Evolutionary conservation across 148 eudicot genomes (phyloP).

Genomic region (Chenopodium suecicum): DNA sequence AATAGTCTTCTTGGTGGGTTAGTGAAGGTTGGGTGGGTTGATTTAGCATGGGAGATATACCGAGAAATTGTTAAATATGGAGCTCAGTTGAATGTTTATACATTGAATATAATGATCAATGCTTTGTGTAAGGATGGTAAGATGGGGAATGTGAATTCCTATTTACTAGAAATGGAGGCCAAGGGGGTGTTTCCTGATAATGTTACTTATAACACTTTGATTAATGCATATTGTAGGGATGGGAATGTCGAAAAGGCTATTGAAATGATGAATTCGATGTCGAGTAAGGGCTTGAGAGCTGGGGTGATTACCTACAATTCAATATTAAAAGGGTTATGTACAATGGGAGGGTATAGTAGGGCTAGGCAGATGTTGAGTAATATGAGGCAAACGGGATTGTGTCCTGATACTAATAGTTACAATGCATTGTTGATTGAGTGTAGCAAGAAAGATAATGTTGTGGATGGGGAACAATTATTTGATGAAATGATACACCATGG

Average conservation of each 20-base stretch:
- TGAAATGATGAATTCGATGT: constrained; percentile 52
- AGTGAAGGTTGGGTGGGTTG: constrained; percentile 80
- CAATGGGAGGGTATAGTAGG: constrained; percentile 41
- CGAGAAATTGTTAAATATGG: constrained; percentile 43
- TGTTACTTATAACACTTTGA: constrained; percentile 75
- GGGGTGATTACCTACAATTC: constrained; percentile 58
- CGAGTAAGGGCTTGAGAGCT: constrained; percentile 50
- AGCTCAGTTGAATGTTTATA: constrained; percentile 50
- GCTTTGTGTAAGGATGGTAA: constrained; percentile 71
- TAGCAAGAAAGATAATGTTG: constrained; percentile 42
- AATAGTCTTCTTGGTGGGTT: constrained; percentile 84
- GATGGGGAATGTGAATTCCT: constrained; percentile 37
- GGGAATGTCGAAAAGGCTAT: constrained; percentile 61
- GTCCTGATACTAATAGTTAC: constrained; percentile 64
- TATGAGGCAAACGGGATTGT: constrained; percentile 55
- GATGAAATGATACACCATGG: constrained; percentile 49
- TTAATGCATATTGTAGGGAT: constrained; percentile 55
- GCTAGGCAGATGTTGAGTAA: constrained; percentile 60
- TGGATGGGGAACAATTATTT: constrained; percentile 49
- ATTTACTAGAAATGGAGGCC: constrained; percentile 57
- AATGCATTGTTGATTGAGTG: constrained; percentile 61
- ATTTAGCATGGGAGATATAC: constrained; percentile 68
- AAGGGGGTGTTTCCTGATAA: constrained; percentile 65
- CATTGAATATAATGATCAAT: constrained; percentile 81
- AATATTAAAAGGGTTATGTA: constrained; percentile 64